A percentile compares a stretch with the other conserved stretches of the same genome.
phyloP scores from a whole-genome alignment of 139 green algal species.

The Tetraselmis striata region DNA sequence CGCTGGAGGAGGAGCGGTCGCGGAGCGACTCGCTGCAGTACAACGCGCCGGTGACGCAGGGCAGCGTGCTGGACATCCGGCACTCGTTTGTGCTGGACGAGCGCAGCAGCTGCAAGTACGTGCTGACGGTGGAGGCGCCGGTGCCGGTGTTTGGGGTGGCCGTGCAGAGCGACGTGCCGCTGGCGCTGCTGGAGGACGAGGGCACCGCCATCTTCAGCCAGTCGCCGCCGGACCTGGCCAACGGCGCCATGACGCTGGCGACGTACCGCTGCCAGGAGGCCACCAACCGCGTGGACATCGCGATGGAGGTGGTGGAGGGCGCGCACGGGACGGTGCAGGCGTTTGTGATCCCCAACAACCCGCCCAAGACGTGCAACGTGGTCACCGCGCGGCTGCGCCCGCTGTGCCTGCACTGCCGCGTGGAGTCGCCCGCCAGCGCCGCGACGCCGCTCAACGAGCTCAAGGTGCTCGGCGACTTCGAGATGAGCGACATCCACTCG shows the following conservation, averaged over 20 bases:
- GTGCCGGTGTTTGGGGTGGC: conserved; percentile 57
- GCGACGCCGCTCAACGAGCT: conserved; percentile 23
- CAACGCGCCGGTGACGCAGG: not conserved
- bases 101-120: conserved; percentile 45
- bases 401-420: conserved; percentile 52
- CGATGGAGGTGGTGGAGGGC: conserved; percentile 26
- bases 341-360: conserved; percentile 42
- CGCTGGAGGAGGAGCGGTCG: conserved; percentile 33
- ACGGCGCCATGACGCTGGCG: conserved; percentile 49
- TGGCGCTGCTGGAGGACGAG: conserved; percentile 53
- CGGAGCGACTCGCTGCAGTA: not conserved
- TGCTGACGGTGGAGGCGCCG: conserved; percentile 52
- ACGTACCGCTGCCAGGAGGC: conserved; percentile 66
- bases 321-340: conserved; percentile 22
- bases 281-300: conserved; percentile 34
- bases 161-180: conserved; percentile 29
- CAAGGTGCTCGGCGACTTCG: conserved; percentile 56
- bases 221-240: conserved; percentile 27
- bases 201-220: conserved; percentile 56
- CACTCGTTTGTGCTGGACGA: conserved; percentile 37
- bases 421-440: conserved; percentile 28
- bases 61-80: not conserved
- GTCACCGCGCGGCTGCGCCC: conserved; percentile 15
- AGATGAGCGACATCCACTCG: conserved; percentile 42
- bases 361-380: conserved; percentile 39